Evolutionary conservation across 805 yeast genomes (phyloP).

Genomic region (Myxozyma mucilagina): DNA sequence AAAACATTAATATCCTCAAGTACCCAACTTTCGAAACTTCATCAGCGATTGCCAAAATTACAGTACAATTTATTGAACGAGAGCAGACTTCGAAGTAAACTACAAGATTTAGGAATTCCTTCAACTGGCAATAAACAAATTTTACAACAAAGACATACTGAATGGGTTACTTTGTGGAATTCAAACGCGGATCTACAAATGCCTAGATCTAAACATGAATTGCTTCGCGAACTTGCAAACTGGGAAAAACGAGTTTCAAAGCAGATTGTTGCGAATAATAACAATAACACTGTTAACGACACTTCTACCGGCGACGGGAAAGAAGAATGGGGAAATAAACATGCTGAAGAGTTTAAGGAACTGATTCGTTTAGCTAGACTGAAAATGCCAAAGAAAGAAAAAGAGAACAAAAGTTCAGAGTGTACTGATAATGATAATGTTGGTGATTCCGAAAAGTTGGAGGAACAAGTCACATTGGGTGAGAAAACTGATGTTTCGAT

Average conservation of each 20-base stretch:
- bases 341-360: slow-evolving; percentile 34
- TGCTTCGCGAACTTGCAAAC: slow-evolving; percentile 57
- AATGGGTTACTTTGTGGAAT: slow-evolving; percentile 75
- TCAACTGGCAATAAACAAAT: slow-evolving; percentile 62
- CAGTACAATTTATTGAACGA: slow-evolving; percentile 63
- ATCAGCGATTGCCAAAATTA: slow-evolving; percentile 53
- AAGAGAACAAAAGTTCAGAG: not conserved
- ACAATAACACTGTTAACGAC: not conserved
- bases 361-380: slow-evolving; percentile 33
- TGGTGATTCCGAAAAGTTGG: not conserved
- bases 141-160: slow-evolving; percentile 70
- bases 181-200: slow-evolving; percentile 72
- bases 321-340: slow-evolving; percentile 32
- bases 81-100: slow-evolving; percentile 60
- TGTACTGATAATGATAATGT: not conserved
- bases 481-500: too few relatives aligned
- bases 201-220: slow-evolving; percentile 58
- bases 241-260: slow-evolving; percentile 59
- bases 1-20: not conserved
- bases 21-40: not conserved
- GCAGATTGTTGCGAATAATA: slow-evolving; percentile 28
- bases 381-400: slow-evolving; percentile 2
- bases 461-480: too few relatives aligned
- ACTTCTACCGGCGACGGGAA: slow-evolving; percentile 27
- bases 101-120: slow-evolving; percentile 56